These are phyloP conservation scores for Ceratobasidium sp. DNA, from an alignment of 1,284 basidiomycete genomes.

Conservation along the genomic window DNA sequence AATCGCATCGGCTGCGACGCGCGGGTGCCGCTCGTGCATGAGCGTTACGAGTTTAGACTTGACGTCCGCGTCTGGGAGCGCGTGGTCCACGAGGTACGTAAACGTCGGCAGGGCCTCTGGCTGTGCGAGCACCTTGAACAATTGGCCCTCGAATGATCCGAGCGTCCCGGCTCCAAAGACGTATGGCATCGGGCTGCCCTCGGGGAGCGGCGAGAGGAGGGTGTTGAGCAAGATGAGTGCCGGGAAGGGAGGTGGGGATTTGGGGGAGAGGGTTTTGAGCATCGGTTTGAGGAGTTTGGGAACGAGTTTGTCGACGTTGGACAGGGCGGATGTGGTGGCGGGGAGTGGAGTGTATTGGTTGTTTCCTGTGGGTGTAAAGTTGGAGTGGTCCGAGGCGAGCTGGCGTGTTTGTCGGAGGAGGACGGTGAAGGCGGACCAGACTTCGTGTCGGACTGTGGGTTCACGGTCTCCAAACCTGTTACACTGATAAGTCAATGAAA, in stretches of 20 bases:
- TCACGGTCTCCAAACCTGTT: slow-evolving; percentile 88
- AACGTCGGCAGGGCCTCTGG: slow-evolving; percentile 70
- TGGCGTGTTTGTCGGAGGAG: slow-evolving; percentile 79
- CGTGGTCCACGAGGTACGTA: slow-evolving; percentile 67
- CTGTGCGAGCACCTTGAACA: slow-evolving; percentile 46
- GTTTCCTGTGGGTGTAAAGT: not conserved
- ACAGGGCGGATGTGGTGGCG: not conserved
- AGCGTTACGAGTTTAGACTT: slow-evolving; percentile 75
- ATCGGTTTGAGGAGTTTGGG: slow-evolving; percentile 40
- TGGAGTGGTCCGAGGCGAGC: not conserved
- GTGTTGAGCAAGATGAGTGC: slow-evolving; percentile 35
- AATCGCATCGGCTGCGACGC: slow-evolving; percentile 85
- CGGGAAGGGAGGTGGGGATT: slow-evolving; percentile 26
- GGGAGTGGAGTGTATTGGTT: slow-evolving; percentile 8
- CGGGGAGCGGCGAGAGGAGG: slow-evolving; percentile 11
- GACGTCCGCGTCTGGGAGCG: slow-evolving; percentile 71
- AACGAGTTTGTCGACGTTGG: slow-evolving; percentile 6
- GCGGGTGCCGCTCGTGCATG: slow-evolving; percentile 76
- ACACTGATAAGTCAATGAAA: not conserved
- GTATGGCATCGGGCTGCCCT: not conserved
- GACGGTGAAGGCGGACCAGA: slow-evolving; percentile 86
- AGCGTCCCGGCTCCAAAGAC: not conserved
- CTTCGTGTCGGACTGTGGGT: slow-evolving; percentile 93
- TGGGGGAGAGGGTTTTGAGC: slow-evolving; percentile 38
- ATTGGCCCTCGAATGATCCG: slow-evolving; percentile 1